These are phyloP conservation scores for Amoeboaphelidium occidentale DNA, from an alignment of 371 early-diverging fungal species.

Conservation along the genomic window DNA sequence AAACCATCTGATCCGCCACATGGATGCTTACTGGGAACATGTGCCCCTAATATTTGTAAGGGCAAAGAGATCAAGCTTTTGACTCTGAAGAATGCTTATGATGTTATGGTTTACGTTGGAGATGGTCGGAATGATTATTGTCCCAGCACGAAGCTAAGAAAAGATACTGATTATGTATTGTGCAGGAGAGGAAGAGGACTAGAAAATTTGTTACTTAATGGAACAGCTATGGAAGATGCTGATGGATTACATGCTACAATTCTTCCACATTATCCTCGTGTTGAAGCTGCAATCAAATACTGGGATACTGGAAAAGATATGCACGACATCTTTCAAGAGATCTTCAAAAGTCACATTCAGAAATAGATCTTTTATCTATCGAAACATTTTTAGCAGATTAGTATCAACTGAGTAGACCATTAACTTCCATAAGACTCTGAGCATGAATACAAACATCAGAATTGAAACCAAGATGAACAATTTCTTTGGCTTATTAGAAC, in stretches of 20 bases:
- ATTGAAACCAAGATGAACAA: neutral
- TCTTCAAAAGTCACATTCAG: no score
- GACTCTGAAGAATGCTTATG: constrained; percentile 13
- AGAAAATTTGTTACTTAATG: neutral
- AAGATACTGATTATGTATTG: constrained; percentile 5
- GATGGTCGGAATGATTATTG: constrained; percentile 36
- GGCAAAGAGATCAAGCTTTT: constrained; percentile 21
- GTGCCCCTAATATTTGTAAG: constrained; percentile 48
- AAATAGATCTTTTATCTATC: no score
- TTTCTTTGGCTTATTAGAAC: neutral
- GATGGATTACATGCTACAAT: no score
- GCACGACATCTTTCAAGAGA: no score
- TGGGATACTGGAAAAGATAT: no score
- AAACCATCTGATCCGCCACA: constrained; percentile 22
- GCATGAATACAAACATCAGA: neutral
- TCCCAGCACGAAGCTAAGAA: constrained; percentile 23
- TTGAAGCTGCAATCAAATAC: no score
- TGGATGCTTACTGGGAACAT: constrained; percentile 25
- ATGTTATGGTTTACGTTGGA: constrained; percentile 26
- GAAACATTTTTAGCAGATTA: no score
- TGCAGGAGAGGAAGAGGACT: neutral
- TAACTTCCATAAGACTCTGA: no score
- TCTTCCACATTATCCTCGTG: no score
- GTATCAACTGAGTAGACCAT: no score
- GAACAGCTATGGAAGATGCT: no score